Evolutionary conservation across 164 flowering plant genomes (phyloP), one percentile per base, ranked within the genome.

Genomic region (Tetrastigma voinierianum): DNA sequence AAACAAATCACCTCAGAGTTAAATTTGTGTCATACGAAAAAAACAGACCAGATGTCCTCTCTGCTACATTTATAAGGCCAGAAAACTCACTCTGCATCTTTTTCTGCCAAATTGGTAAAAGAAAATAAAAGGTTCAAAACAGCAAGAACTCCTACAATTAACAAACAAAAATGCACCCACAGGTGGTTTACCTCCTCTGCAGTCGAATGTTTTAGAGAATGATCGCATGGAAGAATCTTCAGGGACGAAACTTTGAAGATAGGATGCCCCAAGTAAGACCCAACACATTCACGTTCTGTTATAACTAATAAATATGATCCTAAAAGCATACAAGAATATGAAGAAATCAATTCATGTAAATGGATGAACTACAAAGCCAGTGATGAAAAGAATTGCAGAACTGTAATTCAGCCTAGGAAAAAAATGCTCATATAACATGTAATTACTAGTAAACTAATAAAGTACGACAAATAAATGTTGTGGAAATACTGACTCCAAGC

Each of bases 1-100:
- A 62, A 59, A 18, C 10, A 61, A 7, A 57, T 74, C 64, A 96
- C 99, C 95, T 87, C 63, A 93, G 78, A 23, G 98, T 93, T 64
- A 96, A 81, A 75, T 96, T 93, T 69, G 75, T 79, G 43, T 96
- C 92, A 74, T 96, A 93, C 12, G 99, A 96, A 75, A 93, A 91
- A 78, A 80, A 93, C 25, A 96, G 80, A 66, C 99, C 99, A 73
- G 83, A 69, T 56, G 93, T 85, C 77, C 70, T 84, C 81, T 96
- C 96, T 67, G 95, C 97, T 70, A 88, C 84, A 74, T 74, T 83
- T 62, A 96, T 77, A 75, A 96, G 86, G 61, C 57, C 71, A 60
- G 91, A 82, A 66, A 91, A 90, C 75, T 91, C 96, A 59, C 77
- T 70, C 86, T 96, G 98, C 90, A 88, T 73, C 82, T 84, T 91